Percentiles rank a stretch among this genome's conserved stretches.
These are phyloP conservation scores for Colletotrichum orbiculare DNA, from an alignment of 2,329 filamentous ascomycete genomes.

Conservation along the genomic window DNA sequence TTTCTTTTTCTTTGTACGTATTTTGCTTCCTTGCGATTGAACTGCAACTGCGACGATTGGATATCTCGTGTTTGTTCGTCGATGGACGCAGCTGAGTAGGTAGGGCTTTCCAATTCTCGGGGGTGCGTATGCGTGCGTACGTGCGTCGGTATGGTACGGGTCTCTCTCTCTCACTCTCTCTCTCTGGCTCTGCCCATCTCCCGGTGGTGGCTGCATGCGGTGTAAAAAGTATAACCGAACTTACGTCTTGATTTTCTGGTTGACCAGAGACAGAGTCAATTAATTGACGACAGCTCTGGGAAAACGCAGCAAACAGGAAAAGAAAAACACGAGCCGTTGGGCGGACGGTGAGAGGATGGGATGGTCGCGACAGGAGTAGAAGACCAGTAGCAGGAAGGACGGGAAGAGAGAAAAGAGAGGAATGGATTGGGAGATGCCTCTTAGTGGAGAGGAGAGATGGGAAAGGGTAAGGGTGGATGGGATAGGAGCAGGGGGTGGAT, in stretches of 20 bases:
- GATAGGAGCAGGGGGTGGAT: conserved; percentile 35
- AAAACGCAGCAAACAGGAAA: conserved; percentile 38
- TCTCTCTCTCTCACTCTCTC: conserved; percentile 9
- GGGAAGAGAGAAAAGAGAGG: conserved; percentile 38
- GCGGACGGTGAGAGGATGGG: conserved; percentile 37
- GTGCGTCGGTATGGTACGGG: not conserved
- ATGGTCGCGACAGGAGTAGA: conserved; percentile 35
- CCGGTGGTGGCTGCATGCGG: not conserved
- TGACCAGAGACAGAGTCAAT: conserved; percentile 18
- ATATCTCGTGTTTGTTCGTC: conserved; percentile 12
- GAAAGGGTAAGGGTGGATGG: conserved; percentile 35
- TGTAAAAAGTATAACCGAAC: not conserved
- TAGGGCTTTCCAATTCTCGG: not conserved
- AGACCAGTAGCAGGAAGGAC: conserved; percentile 37
- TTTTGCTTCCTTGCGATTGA: too few species aligned
- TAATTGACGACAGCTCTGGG: conserved; percentile 27
- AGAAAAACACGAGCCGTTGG: conserved; percentile 37
- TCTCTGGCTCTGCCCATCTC: not conserved
- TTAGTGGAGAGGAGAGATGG: conserved; percentile 38
- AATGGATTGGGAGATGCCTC: conserved; percentile 38
- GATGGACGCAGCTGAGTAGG: not conserved
- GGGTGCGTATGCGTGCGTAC: conserved; percentile 1
- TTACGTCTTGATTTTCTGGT: conserved; percentile 24
- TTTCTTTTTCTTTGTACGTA: conserved; percentile 13
- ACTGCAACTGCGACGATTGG: conserved; percentile 8